Base-by-base conservation (phyloP, 169 alveolate species). In the Amoebophrya sp. region DNA sequence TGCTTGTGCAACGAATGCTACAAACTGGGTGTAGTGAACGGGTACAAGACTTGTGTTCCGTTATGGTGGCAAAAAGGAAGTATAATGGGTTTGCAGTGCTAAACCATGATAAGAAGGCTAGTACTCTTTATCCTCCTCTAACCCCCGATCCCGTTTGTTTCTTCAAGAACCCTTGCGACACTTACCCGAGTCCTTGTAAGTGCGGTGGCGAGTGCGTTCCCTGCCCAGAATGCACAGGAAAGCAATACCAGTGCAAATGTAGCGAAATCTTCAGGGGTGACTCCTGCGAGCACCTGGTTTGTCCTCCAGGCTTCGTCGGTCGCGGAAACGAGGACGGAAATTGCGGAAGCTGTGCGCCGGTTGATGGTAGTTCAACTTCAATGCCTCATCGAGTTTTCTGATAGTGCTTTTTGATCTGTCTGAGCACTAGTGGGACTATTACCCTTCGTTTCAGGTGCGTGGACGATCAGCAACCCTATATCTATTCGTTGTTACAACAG, bases 1-100 rank as follows among this genome's bases (percentile, higher is more conserved):
- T 65, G 83, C 83, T 36, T 65, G 38, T 65, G 83, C 83, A 65
- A 65, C 83, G 83, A 65, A 36, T 65, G 83, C 83, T 65, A 65
- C 83, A 65, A 65, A 18, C 83, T 65, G 38, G 83, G 83, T 10
- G n/a, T 18, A 1, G 83, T 65, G 36, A 26, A 26, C 26, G 83
- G 83, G 83, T 65, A 65, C n/a, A 65, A 26, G 1, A 26, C 83
- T n/a, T n/a, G n/a, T n/a, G n/a, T n/a, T n/a, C n/a, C n/a, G n/a
- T n/a, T n/a, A n/a, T n/a, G n/a, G n/a, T n/a, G n/a, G n/a, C n/a
- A n/a, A n/a, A n/a, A n/a, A n/a, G n/a, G n/a, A n/a, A n/a, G n/a
- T n/a, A n/a, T n/a, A n/a, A n/a, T n/a, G n/a, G n/a, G n/a, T n/a
- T n/a, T n/a, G n/a, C n/a, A n/a, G n/a, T n/a, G n/a, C n/a, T n/a